Base-by-base conservation (phyloP, 2,329 filamentous ascomycete genomes). In the Ophiostoma angusticollis region DNA sequence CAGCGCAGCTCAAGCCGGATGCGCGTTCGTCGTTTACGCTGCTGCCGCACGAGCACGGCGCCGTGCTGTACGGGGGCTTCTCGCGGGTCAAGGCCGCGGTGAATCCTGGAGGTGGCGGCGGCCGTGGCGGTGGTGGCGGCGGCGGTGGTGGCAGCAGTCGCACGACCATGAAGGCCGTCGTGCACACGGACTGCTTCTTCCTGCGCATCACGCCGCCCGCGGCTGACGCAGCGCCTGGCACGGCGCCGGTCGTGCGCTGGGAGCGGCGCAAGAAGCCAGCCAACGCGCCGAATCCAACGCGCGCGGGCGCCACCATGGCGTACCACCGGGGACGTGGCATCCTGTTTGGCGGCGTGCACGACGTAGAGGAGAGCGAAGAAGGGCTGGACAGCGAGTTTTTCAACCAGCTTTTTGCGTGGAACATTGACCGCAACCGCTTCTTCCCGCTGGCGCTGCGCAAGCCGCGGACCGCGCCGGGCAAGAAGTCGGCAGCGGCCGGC, bases 351-450 rank as follows among this genome's bases (percentile, higher is more conserved):
- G 91, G 91, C 37, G 91, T 98, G 4, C 85, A 95, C 52, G 87
- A 94, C 50, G 81, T 93, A 0, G 85, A 93, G 57, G 74, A 87
- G 55, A 89, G 75, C 47, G 87, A 94, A 55, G 91, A 98, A 57
- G 86, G 84, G 4, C 93, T 98, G 49, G 89, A 98, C 39, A 93
- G 84, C 54, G 87, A 95, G 57, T 98, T 98, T 61, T 98, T 96
- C 64, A 89, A 95, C 51, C 74, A 79, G 40, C 62, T 96, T 18
- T 93, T 83, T 52, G 83, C 87, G 5, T 96, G 87, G 84, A 95
- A 93, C 54, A 78, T 94, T 46, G 91, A 96, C 52, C 75, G 89
- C 43, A 98, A 98, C 56, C 72, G 91, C 8, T 96, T 94, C 63
- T 95, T 96, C 65, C 84, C 82, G 2, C 67, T 96, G 31, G 65